These are phyloP conservation scores for Ehretia macrophylla DNA, from an alignment of 257 asterid genomes.

Conservation along the genomic window DNA sequence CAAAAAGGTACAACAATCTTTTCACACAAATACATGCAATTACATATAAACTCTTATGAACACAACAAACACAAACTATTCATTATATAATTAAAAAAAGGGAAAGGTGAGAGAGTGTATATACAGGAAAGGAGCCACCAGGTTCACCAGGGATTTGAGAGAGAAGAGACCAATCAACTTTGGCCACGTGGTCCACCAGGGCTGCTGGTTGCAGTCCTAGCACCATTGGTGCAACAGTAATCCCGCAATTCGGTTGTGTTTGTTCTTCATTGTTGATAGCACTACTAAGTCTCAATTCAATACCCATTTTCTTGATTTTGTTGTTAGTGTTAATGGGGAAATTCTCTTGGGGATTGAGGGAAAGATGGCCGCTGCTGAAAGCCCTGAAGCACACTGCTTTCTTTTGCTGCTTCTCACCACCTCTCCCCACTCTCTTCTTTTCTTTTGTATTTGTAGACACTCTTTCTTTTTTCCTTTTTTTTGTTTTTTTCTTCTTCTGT, in stretches of 20 bases:
- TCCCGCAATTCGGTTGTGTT: not conserved
- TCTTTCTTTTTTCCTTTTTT: not conserved
- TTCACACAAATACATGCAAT: not conserved
- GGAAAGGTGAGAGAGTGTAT: not conserved
- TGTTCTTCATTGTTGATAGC: conserved; percentile 9
- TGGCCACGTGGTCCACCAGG: conserved; percentile 81
- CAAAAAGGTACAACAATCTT: not conserved
- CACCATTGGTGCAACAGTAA: conserved; percentile 47
- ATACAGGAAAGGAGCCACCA: conserved; percentile 98
- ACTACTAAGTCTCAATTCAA: conserved; percentile 41
- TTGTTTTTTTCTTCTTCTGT: too few relatives aligned
- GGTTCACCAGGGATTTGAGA: conserved; percentile 80
- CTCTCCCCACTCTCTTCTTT: not conserved
- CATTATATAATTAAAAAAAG: not conserved
- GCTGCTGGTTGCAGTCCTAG: conserved; percentile 89
- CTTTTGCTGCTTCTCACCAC: not conserved
- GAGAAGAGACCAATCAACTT: conserved; percentile 81
- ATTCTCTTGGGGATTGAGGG: not conserved
- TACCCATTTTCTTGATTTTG: conserved; percentile 46
- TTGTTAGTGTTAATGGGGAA: not conserved
- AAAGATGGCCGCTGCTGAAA: too few relatives aligned
- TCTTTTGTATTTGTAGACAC: not conserved
- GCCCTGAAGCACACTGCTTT: not conserved
- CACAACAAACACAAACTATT: not conserved
- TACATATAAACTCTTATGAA: too few relatives aligned